Evolutionary conservation across 2,329 filamentous ascomycete species (phyloP).

Genomic region (Thelonectria blattea): DNA sequence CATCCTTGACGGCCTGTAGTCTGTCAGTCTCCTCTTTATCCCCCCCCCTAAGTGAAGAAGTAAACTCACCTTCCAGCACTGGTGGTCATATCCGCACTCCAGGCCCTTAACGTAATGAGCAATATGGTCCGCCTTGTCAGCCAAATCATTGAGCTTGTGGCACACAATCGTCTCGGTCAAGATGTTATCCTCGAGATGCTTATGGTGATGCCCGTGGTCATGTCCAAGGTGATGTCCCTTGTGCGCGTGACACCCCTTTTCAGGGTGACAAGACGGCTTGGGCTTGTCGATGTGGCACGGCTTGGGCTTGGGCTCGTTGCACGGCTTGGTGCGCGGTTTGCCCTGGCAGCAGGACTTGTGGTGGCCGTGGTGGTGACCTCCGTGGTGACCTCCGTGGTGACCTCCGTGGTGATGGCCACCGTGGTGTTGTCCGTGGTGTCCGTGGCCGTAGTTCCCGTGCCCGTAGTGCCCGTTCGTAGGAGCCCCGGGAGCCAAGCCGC

Average conservation of each 20-base stretch:
- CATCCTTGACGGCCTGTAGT: slow-evolving; percentile 29
- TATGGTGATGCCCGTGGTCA: not conserved
- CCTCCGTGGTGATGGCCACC: too few relatives aligned
- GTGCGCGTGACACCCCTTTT: too few relatives aligned
- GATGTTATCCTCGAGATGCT: slow-evolving; percentile 8
- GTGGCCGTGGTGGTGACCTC: too few relatives aligned
- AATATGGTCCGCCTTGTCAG: slow-evolving; percentile 34
- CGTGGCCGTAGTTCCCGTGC: slow-evolving; percentile 2
- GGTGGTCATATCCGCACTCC: slow-evolving; percentile 27
- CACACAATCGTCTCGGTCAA: slow-evolving; percentile 34
- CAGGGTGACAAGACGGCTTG: too few relatives aligned
- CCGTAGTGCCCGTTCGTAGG: not conserved
- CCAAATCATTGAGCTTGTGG: slow-evolving; percentile 32
- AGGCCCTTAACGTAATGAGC: slow-evolving; percentile 27
- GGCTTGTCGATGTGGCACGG: slow-evolving; percentile 4
- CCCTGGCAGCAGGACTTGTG: too few relatives aligned
- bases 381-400: too few relatives aligned
- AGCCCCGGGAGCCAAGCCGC: not conserved
- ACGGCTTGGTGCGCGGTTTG: too few relatives aligned
- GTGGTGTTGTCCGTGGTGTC: slow-evolving; percentile 1
- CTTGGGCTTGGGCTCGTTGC: slow-evolving; percentile 5
- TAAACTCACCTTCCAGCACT: slow-evolving; percentile 35
- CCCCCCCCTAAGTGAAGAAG: not conserved
- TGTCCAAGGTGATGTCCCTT: slow-evolving; percentile 12
- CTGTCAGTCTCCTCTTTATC: slow-evolving; percentile 19